Evolutionary conservation across 805 yeast species (phyloP).

Genomic region (Metschnikowia borealis): DNA sequence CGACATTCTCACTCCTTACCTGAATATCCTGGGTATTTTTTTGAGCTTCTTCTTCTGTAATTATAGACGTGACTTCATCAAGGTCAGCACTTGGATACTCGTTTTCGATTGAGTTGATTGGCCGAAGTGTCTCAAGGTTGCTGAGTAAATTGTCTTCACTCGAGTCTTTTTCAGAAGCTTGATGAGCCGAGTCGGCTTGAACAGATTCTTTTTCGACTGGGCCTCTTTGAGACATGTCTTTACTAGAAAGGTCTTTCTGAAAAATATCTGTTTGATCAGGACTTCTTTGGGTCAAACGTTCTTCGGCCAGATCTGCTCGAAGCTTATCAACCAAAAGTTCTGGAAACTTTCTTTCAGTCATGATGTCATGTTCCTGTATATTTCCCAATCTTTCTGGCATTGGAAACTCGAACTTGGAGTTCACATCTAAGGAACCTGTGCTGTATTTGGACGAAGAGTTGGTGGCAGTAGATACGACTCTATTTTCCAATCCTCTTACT

Average conservation of each 20-base stretch:
- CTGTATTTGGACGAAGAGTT: conserved; percentile 12
- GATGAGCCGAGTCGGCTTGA: too few species aligned
- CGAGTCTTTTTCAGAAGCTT: neutral
- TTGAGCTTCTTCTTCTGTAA: neutral
- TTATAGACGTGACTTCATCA: neutral
- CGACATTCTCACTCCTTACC: neutral
- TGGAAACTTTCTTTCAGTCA: neutral
- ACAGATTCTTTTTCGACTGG: too few species aligned
- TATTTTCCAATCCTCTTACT: neutral
- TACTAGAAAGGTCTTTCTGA: neutral
- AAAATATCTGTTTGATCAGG: neutral
- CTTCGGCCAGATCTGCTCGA: neutral
- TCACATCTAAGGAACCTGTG: conserved; percentile 9
- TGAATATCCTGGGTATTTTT: neutral
- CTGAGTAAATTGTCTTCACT: neutral
- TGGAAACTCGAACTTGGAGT: conserved; percentile 13
- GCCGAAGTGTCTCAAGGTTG: conserved; percentile 1
- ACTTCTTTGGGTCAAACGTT: too few species aligned
- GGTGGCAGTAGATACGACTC: conserved; percentile 4
- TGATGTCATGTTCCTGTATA: neutral
- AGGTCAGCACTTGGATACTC: neutral
- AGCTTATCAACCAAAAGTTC: neutral
- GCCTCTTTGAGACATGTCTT: too few species aligned
- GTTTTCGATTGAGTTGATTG: neutral
- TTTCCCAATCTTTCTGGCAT: neutral